phyloP scores from a whole-genome alignment of 495 filamentous ascomycete species.

The Penicillium ucsense region DNA sequence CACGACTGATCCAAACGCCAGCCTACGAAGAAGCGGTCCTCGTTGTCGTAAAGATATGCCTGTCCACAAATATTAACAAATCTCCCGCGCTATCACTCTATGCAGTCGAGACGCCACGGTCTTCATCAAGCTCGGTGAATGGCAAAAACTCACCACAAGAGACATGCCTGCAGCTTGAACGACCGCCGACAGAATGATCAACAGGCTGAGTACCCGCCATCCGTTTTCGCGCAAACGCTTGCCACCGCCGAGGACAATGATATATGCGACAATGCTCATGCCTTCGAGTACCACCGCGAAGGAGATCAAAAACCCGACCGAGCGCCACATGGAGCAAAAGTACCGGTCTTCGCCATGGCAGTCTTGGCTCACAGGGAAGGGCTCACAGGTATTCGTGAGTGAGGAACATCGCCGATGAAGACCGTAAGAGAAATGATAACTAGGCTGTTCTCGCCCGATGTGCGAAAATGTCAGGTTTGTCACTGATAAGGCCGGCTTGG shows the following conservation, averaged over 20 bases:
- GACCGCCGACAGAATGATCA: constrained; percentile 51
- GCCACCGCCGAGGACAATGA: constrained; percentile 66
- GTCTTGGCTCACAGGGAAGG: constrained; percentile 53
- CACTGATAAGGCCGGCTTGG: not conserved
- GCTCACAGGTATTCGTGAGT: constrained; percentile 43
- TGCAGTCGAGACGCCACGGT: too few species aligned
- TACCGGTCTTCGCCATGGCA: constrained; percentile 59
- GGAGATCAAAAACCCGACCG: constrained; percentile 76
- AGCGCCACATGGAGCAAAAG: constrained; percentile 90
- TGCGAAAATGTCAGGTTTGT: not conserved
- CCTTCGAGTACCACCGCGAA: constrained; percentile 70
- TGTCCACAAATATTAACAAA: constrained; percentile 19
- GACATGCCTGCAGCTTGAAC: constrained; percentile 63
- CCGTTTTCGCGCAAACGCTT: constrained; percentile 64
- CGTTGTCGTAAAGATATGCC: constrained; percentile 76
- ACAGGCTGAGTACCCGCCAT: constrained; percentile 60
- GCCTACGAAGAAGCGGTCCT: constrained; percentile 76
- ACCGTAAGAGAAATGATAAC: constrained; percentile 59
- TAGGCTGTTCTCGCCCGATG: constrained; percentile 16
- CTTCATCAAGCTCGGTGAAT: not conserved
- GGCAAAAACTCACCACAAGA: constrained; percentile 56
- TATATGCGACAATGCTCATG: constrained; percentile 59
- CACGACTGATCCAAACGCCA: constrained; percentile 75
- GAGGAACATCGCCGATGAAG: constrained; percentile 73
- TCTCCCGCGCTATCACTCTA: not conserved